These are phyloP conservation scores for Aureobasidium pullulans DNA, from an alignment of 2,329 filamentous ascomycete species.

Conservation along the genomic window DNA sequence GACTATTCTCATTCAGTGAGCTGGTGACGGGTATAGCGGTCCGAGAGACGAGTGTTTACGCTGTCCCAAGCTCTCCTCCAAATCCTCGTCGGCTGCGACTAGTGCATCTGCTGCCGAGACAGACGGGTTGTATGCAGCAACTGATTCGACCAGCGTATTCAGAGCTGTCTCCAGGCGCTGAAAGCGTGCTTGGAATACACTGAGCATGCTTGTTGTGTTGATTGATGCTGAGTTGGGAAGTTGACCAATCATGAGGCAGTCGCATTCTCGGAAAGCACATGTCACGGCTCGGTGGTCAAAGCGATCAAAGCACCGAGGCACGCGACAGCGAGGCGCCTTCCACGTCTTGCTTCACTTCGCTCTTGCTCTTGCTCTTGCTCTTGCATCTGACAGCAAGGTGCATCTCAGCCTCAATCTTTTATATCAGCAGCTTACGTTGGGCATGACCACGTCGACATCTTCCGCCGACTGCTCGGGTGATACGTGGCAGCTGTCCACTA, in stretches of 20 bases:
- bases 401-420: background rate
- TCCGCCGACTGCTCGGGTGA: background rate
- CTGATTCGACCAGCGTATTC: constrained; percentile 65
- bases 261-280: background rate
- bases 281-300: too few species aligned
- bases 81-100: constrained; percentile 59
- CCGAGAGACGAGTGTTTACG: constrained; percentile 34
- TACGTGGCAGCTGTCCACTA: background rate
- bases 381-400: background rate
- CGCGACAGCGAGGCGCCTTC: background rate
- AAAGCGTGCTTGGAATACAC: constrained; percentile 36
- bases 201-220: constrained; percentile 30
- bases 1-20: constrained; percentile 39
- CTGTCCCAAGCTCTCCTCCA: constrained; percentile 58
- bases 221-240: constrained; percentile 9
- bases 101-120: constrained; percentile 60
- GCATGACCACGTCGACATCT: background rate
- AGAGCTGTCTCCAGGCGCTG: constrained; percentile 45
- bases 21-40: background rate
- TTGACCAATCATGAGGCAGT: constrained; percentile 3
- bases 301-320: background rate
- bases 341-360: background rate
- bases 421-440: background rate
- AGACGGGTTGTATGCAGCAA: constrained; percentile 75
- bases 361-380: background rate